Conservation (phyloP, 2,329 filamentous ascomycete species). For the Teratosphaeria destructans region DNA sequence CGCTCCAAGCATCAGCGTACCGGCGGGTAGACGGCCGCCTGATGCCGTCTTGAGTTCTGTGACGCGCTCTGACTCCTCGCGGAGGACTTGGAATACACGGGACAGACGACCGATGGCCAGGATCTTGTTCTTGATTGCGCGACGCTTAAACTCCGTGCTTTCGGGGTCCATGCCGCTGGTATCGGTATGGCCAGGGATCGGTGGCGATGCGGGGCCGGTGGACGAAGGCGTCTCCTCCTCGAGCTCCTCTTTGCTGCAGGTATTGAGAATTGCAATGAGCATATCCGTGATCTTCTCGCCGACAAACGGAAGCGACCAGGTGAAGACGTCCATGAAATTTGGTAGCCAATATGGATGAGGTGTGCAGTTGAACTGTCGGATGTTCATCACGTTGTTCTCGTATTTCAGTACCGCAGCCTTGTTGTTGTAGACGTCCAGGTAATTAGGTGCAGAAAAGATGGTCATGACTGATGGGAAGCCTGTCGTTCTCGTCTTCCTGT, state of each 20-base stretch:
- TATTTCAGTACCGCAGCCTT: slow-evolving; percentile 98
- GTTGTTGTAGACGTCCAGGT: slow-evolving; percentile 99
- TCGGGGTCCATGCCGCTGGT: slow-evolving; percentile 56
- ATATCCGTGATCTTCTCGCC: slow-evolving; percentile 98
- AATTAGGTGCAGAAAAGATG: slow-evolving; percentile 98
- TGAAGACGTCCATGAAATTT: slow-evolving; percentile 99
- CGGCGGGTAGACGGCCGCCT: slow-evolving; percentile 82
- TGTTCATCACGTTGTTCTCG: slow-evolving; percentile 99
- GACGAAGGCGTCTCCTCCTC: slow-evolving; percentile 75
- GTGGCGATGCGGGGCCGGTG: slow-evolving; percentile 63
- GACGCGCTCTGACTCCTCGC: slow-evolving; percentile 92
- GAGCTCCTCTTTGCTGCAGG: slow-evolving; percentile 94
- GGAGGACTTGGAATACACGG: slow-evolving; percentile 94
- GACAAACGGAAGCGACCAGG: slow-evolving; percentile 98
- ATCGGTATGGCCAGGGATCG: slow-evolving; percentile 38
- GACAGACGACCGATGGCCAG: slow-evolving; percentile 92
- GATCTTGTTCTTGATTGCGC: slow-evolving; percentile 99
- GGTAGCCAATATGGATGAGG: slow-evolving; percentile 98
- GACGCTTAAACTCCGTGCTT: slow-evolving; percentile 84
- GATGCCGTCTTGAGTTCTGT: slow-evolving; percentile 96
- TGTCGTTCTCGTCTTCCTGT: slow-evolving; percentile 93
- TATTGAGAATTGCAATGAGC: slow-evolving; percentile 97
- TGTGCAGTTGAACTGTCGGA: slow-evolving; percentile 98
- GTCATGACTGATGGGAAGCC: slow-evolving; percentile 99
- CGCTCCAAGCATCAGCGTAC: slow-evolving; percentile 93